Base-by-base conservation (phyloP, 805 yeast genomes). In the Ogataea pini region DNA sequence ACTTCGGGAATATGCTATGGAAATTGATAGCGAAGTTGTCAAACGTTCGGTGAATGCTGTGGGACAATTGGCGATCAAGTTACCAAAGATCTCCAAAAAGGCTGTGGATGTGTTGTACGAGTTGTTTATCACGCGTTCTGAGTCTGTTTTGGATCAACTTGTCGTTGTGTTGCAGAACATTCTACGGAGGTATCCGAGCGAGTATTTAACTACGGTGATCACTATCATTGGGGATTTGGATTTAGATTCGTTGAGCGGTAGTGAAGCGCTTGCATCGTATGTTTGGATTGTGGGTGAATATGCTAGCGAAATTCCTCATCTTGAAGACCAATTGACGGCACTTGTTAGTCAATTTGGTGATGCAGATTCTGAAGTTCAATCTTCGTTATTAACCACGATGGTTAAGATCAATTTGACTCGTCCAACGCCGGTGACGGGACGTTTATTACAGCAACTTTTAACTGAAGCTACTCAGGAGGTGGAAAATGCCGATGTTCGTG, bases 11-110 rank as follows among this genome's bases (percentile, higher is more conserved):
- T 87, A 87, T 61, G 80, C 92, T 4, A 82, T 83, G 85, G 96
- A 88, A 61, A 82, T 89, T 58, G 97, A 92, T 60, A 80, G 84
- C 3, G 85, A 87, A 41, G 81, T 90, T 55, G 95, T 86, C 13
- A 64, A 76, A 36, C 77, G 82, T 51, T 76, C 92, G 2, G 78
- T 86, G 31, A 73, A 73, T 49, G 86, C 87, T 7, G 76, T 86
- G 53, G 85, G 89, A 0, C 85, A 87, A 42, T 76, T 86, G 41
- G 90, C 89, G 9, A 81, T 86, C 51, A 82, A 83, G 59, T 67
- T 83, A 14, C 72, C 78, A 5, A 75, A 70, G 46, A 71, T 79
- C 42, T 73, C 78, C 1, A 72, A 77, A 38, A 82, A 78, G 57
- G 77, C 88, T 2, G 72, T 85, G 47, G 88, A 84, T 52, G 71